phyloP scores from a whole-genome alignment of 2,329 filamentous ascomycete genomes.

The Coniella vitis region DNA sequence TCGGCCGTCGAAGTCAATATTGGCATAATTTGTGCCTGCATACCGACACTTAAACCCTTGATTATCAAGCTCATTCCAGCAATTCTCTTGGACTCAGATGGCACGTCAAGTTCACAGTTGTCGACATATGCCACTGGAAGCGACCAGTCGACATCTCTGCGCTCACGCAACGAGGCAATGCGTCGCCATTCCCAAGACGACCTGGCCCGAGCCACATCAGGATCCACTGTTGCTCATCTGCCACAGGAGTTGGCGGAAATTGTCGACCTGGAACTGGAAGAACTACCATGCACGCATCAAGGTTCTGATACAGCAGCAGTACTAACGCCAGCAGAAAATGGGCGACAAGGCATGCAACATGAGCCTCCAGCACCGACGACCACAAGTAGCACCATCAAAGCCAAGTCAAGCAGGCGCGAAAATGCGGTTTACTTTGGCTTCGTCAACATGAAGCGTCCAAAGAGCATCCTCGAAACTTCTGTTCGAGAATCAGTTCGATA shows the following conservation, averaged over 20 bases:
- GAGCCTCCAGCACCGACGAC: no score
- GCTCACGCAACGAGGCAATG: constrained; percentile 1
- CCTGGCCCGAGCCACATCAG: not conserved
- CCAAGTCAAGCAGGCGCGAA: constrained; percentile 24
- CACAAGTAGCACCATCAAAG: no score
- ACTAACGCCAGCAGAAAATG: no score
- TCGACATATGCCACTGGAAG: constrained; percentile 23
- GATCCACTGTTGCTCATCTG: no score
- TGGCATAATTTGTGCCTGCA: constrained; percentile 82
- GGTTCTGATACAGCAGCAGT: no score
- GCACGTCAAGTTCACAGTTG: constrained; percentile 28
- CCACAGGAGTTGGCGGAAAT: no score
- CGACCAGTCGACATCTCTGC: constrained; percentile 1
- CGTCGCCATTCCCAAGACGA: not conserved
- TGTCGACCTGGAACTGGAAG: no score
- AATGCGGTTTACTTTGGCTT: constrained; percentile 66
- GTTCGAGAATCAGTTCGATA: constrained; percentile 62
- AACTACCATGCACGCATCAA: no score
- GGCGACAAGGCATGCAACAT: no score
- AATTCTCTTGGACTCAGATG: constrained; percentile 47
- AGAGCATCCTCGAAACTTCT: constrained; percentile 62
- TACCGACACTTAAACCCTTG: constrained; percentile 86
- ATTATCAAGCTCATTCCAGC: constrained; percentile 57
- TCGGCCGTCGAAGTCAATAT: constrained; percentile 86
- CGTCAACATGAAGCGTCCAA: constrained; percentile 62